Evolutionary conservation across 2,329 filamentous ascomycete genomes (phyloP), one percentile per base, ranked within the genome.

Genomic region (Stagonosporopsis vannaccii): DNA sequence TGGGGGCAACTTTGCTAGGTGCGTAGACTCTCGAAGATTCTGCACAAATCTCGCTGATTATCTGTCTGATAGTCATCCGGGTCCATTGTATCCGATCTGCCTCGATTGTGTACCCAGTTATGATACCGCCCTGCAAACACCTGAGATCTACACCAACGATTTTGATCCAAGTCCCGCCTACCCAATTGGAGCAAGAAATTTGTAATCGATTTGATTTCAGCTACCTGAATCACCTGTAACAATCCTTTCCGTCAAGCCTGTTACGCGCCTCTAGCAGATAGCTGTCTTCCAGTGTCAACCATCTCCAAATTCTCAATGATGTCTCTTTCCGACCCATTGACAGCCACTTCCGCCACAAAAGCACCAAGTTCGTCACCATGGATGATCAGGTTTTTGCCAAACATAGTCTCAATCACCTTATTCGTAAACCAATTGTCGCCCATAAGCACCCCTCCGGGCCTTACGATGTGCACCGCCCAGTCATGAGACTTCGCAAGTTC

Each of bases 401-500:
- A 54, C 9, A 56, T 2, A 6, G 1, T 41, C 28, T 47, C 53
- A 7, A 32, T 42, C 22, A 36, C 39, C 19, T 25, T 41, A 9
- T 56, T 52, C 11, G 23, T 17, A 8, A 37, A 19, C 17, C 37
- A 46, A 11, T 57, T 13, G 0, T 55, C 53, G 8, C 50, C 56
- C 7, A 51, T 50, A 2, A 53, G 20, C 5, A 67, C 50, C 2
- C 61, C 61, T 6, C 59, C 63, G 13, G 66, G 66, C 36, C 57
- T 63, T 22, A 68, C 19, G 17, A 67, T 28, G 36, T 58, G 51
- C 2, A 63, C 56, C 13, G 59, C 55, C 59, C 63, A 66, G 3
- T 25, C 26, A 40, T 61, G 44, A 33, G 33, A 19, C 25, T 59
- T 46, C 12, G 63, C 64, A 35, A 65, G 56, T 23, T 58, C 43